Evolutionary conservation across 805 yeast genomes (phyloP).

Genomic region (Wickerhamiella occidentalis): DNA sequence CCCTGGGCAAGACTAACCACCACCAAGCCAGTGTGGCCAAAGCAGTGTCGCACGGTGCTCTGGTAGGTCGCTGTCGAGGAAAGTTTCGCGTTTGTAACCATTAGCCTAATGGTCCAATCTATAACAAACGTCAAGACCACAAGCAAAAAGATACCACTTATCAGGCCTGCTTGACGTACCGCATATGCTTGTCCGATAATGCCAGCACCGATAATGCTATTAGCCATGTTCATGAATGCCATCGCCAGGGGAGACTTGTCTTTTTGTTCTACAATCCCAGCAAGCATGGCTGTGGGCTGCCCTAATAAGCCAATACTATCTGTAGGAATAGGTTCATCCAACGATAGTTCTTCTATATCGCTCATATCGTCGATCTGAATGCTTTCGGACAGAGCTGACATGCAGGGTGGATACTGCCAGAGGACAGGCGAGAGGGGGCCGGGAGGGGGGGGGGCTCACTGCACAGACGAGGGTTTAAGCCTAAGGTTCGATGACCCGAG

Average conservation of each 20-base stretch:
- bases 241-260: slow-evolving; percentile 50
- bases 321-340: slow-evolving; percentile 3
- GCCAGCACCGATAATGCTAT: slow-evolving; percentile 90
- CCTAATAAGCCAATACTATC: slow-evolving; percentile 19
- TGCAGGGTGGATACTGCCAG: neutral
- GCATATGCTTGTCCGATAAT: slow-evolving; percentile 92
- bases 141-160: slow-evolving; percentile 58
- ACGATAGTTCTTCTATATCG: slow-evolving; percentile 12
- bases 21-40: slow-evolving; percentile 59
- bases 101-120: slow-evolving; percentile 74
- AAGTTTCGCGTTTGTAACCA: slow-evolving; percentile 69
- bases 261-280: slow-evolving; percentile 18
- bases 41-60: slow-evolving; percentile 68
- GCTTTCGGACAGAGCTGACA: neutral
- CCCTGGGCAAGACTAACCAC: slow-evolving; percentile 66
- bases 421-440: neutral
- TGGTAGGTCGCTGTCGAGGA: slow-evolving; percentile 72
- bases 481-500: no score
- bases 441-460: no score
- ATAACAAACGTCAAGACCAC: slow-evolving; percentile 52
- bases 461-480: no score
- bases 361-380: slow-evolving; percentile 3
- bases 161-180: slow-evolving; percentile 62
- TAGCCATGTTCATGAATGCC: slow-evolving; percentile 97
- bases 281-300: slow-evolving; percentile 18